Percentiles rank a stretch among this genome's conserved stretches.
Evolutionary conservation across 1,284 basidiomycete species (phyloP).

Genomic region (Trichosporon ovoides): DNA sequence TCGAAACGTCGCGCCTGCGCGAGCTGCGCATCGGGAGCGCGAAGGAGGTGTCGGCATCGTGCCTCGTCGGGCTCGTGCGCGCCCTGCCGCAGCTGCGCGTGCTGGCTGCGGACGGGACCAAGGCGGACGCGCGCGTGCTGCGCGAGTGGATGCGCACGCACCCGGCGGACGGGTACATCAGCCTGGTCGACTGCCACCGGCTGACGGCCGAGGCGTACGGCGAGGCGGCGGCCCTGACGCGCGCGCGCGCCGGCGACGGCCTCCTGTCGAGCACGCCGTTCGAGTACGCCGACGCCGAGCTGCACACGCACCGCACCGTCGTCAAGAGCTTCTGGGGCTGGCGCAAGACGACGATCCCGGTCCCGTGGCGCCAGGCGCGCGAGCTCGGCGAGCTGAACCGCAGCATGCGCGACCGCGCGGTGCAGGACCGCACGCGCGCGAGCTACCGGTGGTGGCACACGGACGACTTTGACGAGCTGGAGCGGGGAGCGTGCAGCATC

Average conservation of each 20-base stretch:
- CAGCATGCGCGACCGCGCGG: not conserved
- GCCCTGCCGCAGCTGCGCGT: constrained; percentile 59
- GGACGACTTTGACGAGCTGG: constrained; percentile 15
- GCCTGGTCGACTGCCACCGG: constrained; percentile 69
- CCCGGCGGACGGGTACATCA: constrained; percentile 50
- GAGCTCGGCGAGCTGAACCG: constrained; percentile 13
- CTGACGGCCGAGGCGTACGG: constrained; percentile 61
- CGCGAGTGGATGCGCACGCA: constrained; percentile 59
- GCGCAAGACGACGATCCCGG: constrained; percentile 63
- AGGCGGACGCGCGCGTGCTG: constrained; percentile 60
- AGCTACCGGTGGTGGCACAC: constrained; percentile 10
- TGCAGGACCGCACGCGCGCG: not conserved
- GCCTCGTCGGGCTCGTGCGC: constrained; percentile 60
- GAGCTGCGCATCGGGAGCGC: constrained; percentile 70
- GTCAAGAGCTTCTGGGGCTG: constrained; percentile 81
- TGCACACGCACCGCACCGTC: constrained; percentile 51
- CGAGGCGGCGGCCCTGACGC: constrained; percentile 52
- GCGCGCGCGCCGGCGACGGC: constrained; percentile 66
- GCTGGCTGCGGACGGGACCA: constrained; percentile 73
- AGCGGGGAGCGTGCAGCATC: constrained; percentile 18
- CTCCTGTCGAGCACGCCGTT: constrained; percentile 57
- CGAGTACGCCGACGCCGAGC: constrained; percentile 27
- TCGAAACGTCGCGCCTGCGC: constrained; percentile 52
- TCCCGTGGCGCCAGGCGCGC: constrained; percentile 27
- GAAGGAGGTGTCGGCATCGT: constrained; percentile 58